Evolutionary conservation across 129 eudicot species (phyloP), one percentile per base, ranked within the genome.

Genomic region (Heracleum sosnowskyi): DNA sequence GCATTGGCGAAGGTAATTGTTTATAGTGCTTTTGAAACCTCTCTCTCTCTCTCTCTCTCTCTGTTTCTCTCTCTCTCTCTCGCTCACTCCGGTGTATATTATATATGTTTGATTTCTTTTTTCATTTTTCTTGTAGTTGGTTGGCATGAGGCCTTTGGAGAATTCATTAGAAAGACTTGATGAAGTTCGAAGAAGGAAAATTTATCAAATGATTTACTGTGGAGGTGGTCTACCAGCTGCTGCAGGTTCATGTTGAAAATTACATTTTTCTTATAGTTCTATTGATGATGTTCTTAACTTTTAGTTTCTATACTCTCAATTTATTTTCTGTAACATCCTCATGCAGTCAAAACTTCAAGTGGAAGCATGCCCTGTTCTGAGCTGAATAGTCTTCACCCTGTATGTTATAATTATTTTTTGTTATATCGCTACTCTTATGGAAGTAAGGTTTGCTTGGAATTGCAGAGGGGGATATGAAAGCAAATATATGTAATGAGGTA

Each of bases 101-200:
- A 1, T 35, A 60, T 60, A 51, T 51, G 4, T 7, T 60, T 8
- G 4, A 35, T 5, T 60, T 2, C 26, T 66, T 18, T 64, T 33
- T 68, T 40, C 44, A 1, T 11, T 42, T 45, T 41, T 80, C 42
- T 60, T 78, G 7, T 74, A 96, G 99, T 82, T 82, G 82, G 99
- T 92, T 88, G 99, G 99, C 62, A 96, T 92, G 97, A 87, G 99
- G 86, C 99, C 99, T 73, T 81, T 96, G 88, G 97, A 92, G 82
- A 96, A 83, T 86, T 92, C 99, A 16, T 84, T 96, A 80, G 99
- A 92, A 92, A 85, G 90, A 92, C 95, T 96, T 69, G 99, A 96
- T 82, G 99, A 92, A 76, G 93, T 96, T 84, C 86, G 97, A 40
- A 82, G 81, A 80, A 92, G 92, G 83, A 96, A 96, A 83, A 91